Evolutionary conservation across 352 stramenopile genomes (phyloP).

Genomic region (Blastocystis sp.): DNA sequence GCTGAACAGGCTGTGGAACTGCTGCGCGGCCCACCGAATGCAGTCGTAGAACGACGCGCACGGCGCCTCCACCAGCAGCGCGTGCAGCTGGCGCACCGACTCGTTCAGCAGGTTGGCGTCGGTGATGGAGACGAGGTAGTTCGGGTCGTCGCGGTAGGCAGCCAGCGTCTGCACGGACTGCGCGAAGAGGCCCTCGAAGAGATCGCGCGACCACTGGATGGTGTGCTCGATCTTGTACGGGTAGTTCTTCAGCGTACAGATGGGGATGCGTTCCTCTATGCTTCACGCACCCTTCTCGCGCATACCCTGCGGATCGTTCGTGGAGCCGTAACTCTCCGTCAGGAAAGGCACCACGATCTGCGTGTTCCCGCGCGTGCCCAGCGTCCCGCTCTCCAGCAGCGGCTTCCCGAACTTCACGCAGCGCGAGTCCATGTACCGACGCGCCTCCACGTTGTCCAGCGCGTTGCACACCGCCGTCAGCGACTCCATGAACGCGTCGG

Average conservation of each 20-base stretch:
- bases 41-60: conserved; percentile 89
- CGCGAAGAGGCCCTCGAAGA: conserved; percentile 97
- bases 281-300: background rate
- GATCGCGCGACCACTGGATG: conserved; percentile 93
- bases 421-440: conserved; percentile 92
- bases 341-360: conserved; percentile 83
- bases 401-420: conserved; percentile 92
- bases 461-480: conserved; percentile 92
- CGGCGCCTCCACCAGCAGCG: background rate
- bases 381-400: conserved; percentile 96
- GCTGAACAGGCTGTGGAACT: conserved; percentile 95
- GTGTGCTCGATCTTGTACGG: conserved; percentile 98
- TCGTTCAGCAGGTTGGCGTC: background rate
- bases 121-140: conserved; percentile 66
- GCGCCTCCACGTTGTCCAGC: conserved; percentile 95
- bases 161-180: conserved; percentile 92
- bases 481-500: conserved; percentile 92
- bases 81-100: conserved; percentile 8
- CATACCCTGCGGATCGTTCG: conserved; percentile 12
- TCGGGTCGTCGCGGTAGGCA: conserved; percentile 79
- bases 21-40: conserved; percentile 90
- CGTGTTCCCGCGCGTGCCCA: conserved; percentile 97
- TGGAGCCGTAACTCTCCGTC: conserved; percentile 91
- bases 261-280: conserved; percentile 93
- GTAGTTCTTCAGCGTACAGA: conserved; percentile 99